Base-by-base conservation (phyloP, 1,139 yeast species). In the Tardiomyces digboiensis region DNA sequence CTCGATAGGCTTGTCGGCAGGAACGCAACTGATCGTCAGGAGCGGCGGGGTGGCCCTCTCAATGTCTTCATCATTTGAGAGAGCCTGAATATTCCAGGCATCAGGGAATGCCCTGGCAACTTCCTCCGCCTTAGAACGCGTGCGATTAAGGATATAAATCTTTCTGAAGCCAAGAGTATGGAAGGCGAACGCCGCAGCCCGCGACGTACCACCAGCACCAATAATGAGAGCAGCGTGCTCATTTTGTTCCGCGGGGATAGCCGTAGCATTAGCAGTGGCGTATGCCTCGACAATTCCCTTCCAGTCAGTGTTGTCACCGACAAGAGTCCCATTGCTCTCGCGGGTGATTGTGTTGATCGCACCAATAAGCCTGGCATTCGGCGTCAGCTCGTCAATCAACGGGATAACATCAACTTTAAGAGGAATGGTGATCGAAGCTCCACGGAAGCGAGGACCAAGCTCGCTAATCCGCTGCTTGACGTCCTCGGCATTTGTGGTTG, bases 161-260 rank as follows among this genome's bases (percentile, higher is more conserved):
- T 72, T 77, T 37, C 70, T 57, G 60, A 94, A 87, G 1, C 97
- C 97, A 69, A 91, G 68, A 50, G 76, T 62, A 57, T 80, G 77
- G 55, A 91, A 72, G 1, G 98, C 97, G 62, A 76, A 89, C 20
- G 86, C 78, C 1, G 97, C 98, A 38, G 98, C 97, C 58, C 97
- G 76, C 0, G 96, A 82, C 33, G 99, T 89, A 41, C 99, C 99
- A 39, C 99, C 99, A 22, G 95, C 96, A 42, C 99, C 99, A 53
- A 91, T 71, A 43, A 91, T 82, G 49, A 91, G 48, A 2, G 56
- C 67, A 7, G 50, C 44, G 3, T 37, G 40, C 7, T 50, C 22
- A 41, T 46, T 21, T 47, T 50, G 41, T 45, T 66, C 52, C 39
- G 67, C 65, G 29, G 84, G 77, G 29, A 80, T 80, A 20, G 57